Conservation (phyloP, 2,329 filamentous ascomycete genomes). For the Neophaeococcomyces aloes region DNA sequence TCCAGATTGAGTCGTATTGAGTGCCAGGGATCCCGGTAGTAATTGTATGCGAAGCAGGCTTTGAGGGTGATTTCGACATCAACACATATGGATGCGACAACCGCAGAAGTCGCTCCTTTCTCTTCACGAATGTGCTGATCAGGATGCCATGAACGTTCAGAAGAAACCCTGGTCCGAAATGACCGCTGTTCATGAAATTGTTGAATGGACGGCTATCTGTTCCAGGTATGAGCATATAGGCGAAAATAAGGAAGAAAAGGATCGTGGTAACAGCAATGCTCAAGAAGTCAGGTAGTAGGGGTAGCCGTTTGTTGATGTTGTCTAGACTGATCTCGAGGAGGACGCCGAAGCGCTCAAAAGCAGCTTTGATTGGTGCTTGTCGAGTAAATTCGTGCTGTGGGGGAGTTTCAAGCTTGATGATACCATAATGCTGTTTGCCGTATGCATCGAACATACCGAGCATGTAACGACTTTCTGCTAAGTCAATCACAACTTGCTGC, state of each 20-base stretch:
- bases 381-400: not conserved
- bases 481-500: not conserved
- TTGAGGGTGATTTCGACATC: not conserved
- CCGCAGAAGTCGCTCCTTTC: slow-evolving; percentile 8
- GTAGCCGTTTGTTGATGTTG: not conserved
- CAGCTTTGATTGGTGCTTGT: not conserved
- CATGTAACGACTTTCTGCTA: slow-evolving; percentile 7
- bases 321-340: not conserved
- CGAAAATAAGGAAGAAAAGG: slow-evolving; percentile 12
- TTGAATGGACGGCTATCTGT: slow-evolving; percentile 8
- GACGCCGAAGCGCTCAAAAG: not conserved
- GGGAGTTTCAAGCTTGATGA: not conserved
- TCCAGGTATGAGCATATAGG: slow-evolving; percentile 8
- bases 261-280: slow-evolving; percentile 7
- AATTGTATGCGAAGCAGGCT: not conserved
- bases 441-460: slow-evolving; percentile 1
- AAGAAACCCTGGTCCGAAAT: slow-evolving; percentile 7
- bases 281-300: slow-evolving; percentile 6
- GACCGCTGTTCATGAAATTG: slow-evolving; percentile 10
- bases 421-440: slow-evolving; percentile 8
- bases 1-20: not conserved
- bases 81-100: not conserved
- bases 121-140: slow-evolving; percentile 9
- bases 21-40: not conserved
- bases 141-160: slow-evolving; percentile 9